These are phyloP conservation scores for Boletales sp. DNA, from an alignment of 768 basidiomycete species.

Conservation along the genomic window DNA sequence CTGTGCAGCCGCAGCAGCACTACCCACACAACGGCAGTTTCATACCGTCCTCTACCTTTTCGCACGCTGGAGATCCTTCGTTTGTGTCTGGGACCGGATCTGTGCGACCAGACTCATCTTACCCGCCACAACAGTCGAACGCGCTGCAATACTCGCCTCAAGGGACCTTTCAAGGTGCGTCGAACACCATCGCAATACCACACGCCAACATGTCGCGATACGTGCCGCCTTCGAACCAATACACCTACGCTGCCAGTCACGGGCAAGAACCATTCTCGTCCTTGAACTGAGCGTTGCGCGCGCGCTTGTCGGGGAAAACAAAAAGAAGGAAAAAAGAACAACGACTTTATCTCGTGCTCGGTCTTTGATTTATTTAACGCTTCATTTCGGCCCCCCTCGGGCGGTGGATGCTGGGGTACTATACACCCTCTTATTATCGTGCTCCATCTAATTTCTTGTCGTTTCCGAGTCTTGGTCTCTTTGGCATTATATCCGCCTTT, in stretches of 20 bases:
- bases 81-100: constrained; percentile 16
- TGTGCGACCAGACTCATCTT: constrained; percentile 9
- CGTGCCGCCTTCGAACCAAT: constrained; percentile 16
- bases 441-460: constrained; percentile 13
- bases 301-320: no score
- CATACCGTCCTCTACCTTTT: constrained; percentile 7
- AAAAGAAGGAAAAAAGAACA: constrained; percentile 1
- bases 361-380: constrained; percentile 4
- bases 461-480: constrained; percentile 8
- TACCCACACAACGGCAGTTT: constrained; percentile 16
- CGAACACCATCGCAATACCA: constrained; percentile 11
- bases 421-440: constrained; percentile 6
- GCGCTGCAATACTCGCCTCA: constrained; percentile 22
- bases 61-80: constrained; percentile 13
- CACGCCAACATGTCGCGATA: constrained; percentile 17
- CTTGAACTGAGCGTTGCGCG: constrained; percentile 11
- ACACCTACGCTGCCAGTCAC: constrained; percentile 19
- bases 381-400: not conserved
- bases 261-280: constrained; percentile 22
- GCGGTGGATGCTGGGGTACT: constrained; percentile 6
- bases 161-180: constrained; percentile 9
- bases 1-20: constrained; percentile 18
- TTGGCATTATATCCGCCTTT: constrained; percentile 9
- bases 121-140: constrained; percentile 6
- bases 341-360: not conserved